These are phyloP conservation scores for Candida vaughaniae DNA, from an alignment of 805 yeast genomes.

Conservation along the genomic window DNA sequence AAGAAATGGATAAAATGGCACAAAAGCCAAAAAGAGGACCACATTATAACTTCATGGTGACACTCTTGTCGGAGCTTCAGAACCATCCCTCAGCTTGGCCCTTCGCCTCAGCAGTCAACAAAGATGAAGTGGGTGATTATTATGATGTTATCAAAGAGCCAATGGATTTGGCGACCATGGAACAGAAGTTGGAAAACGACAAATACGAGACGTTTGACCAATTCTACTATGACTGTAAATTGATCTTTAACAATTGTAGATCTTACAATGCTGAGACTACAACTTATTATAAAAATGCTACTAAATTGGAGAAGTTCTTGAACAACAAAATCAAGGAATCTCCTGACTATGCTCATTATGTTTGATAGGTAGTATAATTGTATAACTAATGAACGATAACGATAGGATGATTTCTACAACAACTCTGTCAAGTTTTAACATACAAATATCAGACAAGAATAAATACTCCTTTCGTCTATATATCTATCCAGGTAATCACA, in stretches of 20 bases:
- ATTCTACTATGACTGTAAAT: conserved; percentile 81
- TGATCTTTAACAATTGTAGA: conserved; percentile 88
- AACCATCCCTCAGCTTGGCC: conserved; percentile 99
- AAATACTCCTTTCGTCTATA: neutral
- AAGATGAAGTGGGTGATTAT: conserved; percentile 93
- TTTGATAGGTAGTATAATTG: conserved; percentile 42
- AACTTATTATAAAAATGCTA: conserved; percentile 93
- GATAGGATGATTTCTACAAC: too few relatives aligned
- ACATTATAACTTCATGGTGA: conserved; percentile 91
- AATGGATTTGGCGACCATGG: conserved; percentile 97
- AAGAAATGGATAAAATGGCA: conserved; percentile 96
- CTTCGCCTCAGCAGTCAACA: conserved; percentile 86
- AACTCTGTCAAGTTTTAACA: neutral
- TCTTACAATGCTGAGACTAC: conserved; percentile 92
- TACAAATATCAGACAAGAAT: neutral
- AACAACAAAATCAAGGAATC: conserved; percentile 78
- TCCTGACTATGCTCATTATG: conserved; percentile 85
- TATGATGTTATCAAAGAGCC: conserved; percentile 97
- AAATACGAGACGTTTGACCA: conserved; percentile 89
- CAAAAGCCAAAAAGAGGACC: conserved; percentile 93
- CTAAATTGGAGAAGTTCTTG: conserved; percentile 87
- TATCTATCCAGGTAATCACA: too few relatives aligned
- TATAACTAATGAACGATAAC: neutral
- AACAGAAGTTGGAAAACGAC: conserved; percentile 86
- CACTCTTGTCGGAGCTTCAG: conserved; percentile 80